These are phyloP conservation scores for Kitagawia praeruptora DNA, from an alignment of 129 eudicot genomes.

Conservation along the genomic window DNA sequence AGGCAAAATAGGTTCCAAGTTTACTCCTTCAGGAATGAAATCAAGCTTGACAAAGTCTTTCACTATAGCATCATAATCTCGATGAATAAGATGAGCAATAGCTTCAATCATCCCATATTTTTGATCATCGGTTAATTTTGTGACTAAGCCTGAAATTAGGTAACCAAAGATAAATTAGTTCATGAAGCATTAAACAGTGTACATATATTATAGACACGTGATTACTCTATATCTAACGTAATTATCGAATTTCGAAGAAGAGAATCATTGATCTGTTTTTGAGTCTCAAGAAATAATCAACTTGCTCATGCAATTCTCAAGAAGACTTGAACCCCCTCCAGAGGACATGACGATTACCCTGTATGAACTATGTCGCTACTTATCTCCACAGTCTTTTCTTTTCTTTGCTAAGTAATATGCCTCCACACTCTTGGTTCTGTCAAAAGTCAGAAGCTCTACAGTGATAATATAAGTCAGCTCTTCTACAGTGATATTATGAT, in stretches of 20 bases:
- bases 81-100: constrained; percentile 94
- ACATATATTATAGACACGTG: background rate
- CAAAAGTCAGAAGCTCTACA: too few relatives aligned
- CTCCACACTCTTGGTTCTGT: background rate
- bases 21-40: constrained; percentile 90
- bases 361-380: background rate
- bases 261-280: background rate
- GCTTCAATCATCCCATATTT: constrained; percentile 99
- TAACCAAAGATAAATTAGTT: constrained; percentile 8
- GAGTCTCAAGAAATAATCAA: background rate
- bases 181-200: background rate
- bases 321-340: background rate
- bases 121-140: constrained; percentile 92
- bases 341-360: background rate
- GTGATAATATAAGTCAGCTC: too few relatives aligned
- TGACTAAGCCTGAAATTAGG: constrained; percentile 64
- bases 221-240: background rate
- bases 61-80: constrained; percentile 93
- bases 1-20: constrained; percentile 90
- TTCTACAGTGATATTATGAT: too few relatives aligned
- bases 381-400: too few relatives aligned
- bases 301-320: background rate
- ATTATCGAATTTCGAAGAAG: background rate
- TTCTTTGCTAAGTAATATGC: too few relatives aligned
- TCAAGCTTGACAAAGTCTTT: constrained; percentile 96